phyloP scores from a whole-genome alignment of 352 stramenopile genomes.

The Pythium brassicae region DNA sequence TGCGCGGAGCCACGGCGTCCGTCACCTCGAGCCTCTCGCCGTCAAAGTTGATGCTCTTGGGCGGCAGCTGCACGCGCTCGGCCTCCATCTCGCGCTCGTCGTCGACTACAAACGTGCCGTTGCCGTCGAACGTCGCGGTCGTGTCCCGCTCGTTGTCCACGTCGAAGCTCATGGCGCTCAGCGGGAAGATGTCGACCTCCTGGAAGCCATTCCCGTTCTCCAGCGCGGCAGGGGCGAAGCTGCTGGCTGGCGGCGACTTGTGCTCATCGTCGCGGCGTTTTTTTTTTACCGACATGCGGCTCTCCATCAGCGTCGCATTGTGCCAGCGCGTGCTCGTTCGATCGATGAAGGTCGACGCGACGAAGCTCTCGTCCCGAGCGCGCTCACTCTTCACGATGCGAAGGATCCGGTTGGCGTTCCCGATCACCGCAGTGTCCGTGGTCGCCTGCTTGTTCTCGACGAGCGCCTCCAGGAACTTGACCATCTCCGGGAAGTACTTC shows the following conservation, averaged over 20 bases:
- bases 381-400: constrained; percentile 66
- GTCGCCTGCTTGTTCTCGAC: constrained; percentile 39
- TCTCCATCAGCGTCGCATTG: constrained; percentile 64
- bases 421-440: constrained; percentile 45
- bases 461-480: constrained; percentile 47
- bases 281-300: constrained; percentile 11
- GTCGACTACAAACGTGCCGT: constrained; percentile 52
- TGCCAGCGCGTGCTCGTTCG: constrained; percentile 53
- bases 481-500: constrained; percentile 59
- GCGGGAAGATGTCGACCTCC: not conserved
- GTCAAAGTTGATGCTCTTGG: constrained; percentile 71
- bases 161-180: constrained; percentile 35
- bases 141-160: constrained; percentile 46
- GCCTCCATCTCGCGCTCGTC: constrained; percentile 31
- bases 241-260: not conserved
- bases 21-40: constrained; percentile 45
- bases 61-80: constrained; percentile 28
- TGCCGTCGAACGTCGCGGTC: constrained; percentile 29
- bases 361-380: constrained; percentile 41
- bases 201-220: constrained; percentile 1
- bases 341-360: constrained; percentile 56
- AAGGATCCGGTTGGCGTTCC: constrained; percentile 72
- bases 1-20: constrained; percentile 43
- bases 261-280: constrained; percentile 10
- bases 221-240: not conserved